Conservation (phyloP, 1,284 basidiomycete species). For the Limonomyces culmigenus region DNA sequence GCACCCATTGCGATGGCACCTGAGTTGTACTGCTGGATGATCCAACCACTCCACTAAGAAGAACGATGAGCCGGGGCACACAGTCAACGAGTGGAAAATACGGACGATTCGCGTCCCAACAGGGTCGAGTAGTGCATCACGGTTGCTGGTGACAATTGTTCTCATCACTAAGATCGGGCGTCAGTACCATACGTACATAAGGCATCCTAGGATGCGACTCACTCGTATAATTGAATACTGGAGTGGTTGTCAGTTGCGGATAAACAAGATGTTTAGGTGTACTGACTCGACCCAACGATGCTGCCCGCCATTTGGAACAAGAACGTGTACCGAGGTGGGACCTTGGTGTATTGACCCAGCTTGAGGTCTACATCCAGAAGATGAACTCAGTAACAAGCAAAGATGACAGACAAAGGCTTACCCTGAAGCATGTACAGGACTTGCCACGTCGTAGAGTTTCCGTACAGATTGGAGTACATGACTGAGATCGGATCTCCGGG, state of each 20-base stretch:
- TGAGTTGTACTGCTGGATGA: conserved; percentile 35
- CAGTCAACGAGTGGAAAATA: too few relatives aligned
- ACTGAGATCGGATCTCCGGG: conserved; percentile 38
- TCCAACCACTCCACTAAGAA: conserved; percentile 41
- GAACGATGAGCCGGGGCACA: too few relatives aligned
- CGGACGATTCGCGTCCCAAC: too few relatives aligned
- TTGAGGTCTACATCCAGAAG: conserved; percentile 43
- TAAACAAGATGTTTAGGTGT: background rate
- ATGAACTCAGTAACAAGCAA: conserved; percentile 19
- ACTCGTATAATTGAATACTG: conserved; percentile 14
- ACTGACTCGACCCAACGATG: conserved; percentile 27
- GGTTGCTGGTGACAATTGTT: conserved; percentile 31
- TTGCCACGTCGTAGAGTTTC: conserved; percentile 42
- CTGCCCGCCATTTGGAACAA: conserved; percentile 50
- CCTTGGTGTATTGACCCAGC: conserved; percentile 63
- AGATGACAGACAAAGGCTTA: conserved; percentile 9
- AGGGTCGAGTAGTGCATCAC: conserved; percentile 32
- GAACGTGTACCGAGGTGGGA: conserved; percentile 59
- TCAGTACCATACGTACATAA: background rate
- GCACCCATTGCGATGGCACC: conserved; percentile 46
- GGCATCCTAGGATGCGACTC: conserved; percentile 2
- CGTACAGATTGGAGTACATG: conserved; percentile 37
- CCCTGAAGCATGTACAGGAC: conserved; percentile 39
- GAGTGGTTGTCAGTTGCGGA: conserved; percentile 4
- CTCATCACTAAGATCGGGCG: conserved; percentile 31